phyloP scores from a whole-genome alignment of 345 rosid species.

The Pistacia vera region DNA sequence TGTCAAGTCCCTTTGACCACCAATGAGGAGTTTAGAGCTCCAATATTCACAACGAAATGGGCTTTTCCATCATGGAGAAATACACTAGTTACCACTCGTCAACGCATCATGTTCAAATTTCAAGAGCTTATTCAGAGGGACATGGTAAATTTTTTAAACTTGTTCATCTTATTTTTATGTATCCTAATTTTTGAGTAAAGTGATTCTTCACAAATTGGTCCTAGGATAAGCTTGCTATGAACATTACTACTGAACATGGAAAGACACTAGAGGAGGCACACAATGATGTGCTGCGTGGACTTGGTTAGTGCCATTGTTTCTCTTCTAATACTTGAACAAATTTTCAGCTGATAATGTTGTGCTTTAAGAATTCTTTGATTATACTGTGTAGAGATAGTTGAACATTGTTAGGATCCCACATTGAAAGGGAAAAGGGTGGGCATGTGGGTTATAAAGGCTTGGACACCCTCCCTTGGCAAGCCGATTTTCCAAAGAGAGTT shows the following conservation, averaged over 20 bases:
- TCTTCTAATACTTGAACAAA: background rate
- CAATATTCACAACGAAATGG: slow-evolving; percentile 65
- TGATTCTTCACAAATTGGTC: slow-evolving; percentile 6
- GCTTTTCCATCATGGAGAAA: slow-evolving; percentile 63
- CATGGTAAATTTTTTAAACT: slow-evolving; percentile 35
- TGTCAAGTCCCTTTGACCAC: slow-evolving; percentile 68
- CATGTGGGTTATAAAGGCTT: too few relatives aligned
- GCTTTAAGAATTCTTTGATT: slow-evolving; percentile 22
- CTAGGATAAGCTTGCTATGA: slow-evolving; percentile 60
- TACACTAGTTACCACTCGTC: slow-evolving; percentile 52
- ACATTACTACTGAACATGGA: slow-evolving; percentile 65
- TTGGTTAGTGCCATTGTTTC: slow-evolving; percentile 42
- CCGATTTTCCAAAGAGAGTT: too few relatives aligned
- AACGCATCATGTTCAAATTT: slow-evolving; percentile 69
- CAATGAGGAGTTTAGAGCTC: slow-evolving; percentile 66
- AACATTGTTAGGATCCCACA: slow-evolving; percentile 16
- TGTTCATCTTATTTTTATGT: slow-evolving; percentile 8
- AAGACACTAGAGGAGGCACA: slow-evolving; percentile 49
- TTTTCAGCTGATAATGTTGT: slow-evolving; percentile 13
- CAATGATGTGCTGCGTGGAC: slow-evolving; percentile 45
- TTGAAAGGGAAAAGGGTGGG: too few relatives aligned
- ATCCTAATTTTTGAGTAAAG: slow-evolving; percentile 3
- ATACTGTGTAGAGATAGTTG: slow-evolving; percentile 51
- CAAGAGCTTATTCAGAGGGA: slow-evolving; percentile 70
- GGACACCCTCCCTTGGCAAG: too few relatives aligned